Base-by-base conservation (phyloP, 768 basidiomycete species). In the Piloderma croceum region DNA sequence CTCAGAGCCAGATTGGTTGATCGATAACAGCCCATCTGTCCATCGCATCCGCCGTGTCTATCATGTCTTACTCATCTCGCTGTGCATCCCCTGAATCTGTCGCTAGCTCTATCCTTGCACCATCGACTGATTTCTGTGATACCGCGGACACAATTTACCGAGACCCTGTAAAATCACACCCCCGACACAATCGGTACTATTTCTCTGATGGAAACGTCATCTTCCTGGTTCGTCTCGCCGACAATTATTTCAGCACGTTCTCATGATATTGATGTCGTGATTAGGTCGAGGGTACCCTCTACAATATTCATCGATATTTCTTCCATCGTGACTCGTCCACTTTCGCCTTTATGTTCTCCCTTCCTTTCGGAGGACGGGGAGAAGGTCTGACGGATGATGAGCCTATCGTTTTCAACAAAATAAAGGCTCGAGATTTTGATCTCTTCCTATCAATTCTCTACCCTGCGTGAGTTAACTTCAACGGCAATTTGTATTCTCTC, bases 401-500 rank as follows among this genome's bases (percentile, higher is more conserved):
- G 10, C 10, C 70, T 5, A 68, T 73, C 39, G 54, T 61, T 2
- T 59, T 81, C 9, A 68, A 67, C 17, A 70, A 74, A 15, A 60
- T 71, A 19, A 58, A 62, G 17, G 62, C 66, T 11, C 54, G 60
- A 15, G 75, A 77, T 46, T 79, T 80, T 43, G 63, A 67, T 23
- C 67, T 71, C 3, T 67, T 79, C 37, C 64, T 79, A 3, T 72
- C 72, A 61, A 63, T 79, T 4, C 65, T 79, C 24, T 77, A 73
- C 42, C 74, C 77, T 17, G 61, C 65, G 77, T 79, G 50, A 42
- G 69, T 62, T 15, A n/a, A 2, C 15, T 23, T 4, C 22, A 31
- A 29, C 27, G 9, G 15, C 15, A 9, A 2, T 27, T 6, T 4
- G 15, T 9, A 18, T n/a, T 6, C 31, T 19, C 20, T 10, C 6